These are phyloP conservation scores for Kodamaea leandrae DNA, from an alignment of 805 yeast genomes.

Conservation along the genomic window DNA sequence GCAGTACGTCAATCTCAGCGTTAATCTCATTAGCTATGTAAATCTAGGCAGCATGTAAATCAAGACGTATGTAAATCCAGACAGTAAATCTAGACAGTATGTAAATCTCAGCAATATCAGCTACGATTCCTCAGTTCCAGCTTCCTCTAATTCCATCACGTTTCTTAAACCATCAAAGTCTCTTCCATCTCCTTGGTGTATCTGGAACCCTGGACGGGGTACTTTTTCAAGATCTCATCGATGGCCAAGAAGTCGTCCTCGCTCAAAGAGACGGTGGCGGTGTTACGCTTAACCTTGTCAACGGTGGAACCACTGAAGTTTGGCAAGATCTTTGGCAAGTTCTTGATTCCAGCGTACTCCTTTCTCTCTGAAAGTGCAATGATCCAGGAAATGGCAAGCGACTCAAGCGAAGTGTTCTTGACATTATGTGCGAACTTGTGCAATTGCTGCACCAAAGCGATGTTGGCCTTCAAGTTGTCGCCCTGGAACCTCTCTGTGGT, in stretches of 20 bases:
- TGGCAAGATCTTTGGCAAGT: conserved; percentile 61
- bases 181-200: conserved; percentile 26
- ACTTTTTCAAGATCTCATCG: conserved; percentile 40
- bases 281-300: conserved; percentile 60
- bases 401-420: conserved; percentile 57
- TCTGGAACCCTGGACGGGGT: conserved; percentile 56
- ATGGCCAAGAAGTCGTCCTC: conserved; percentile 58
- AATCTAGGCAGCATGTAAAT: no score
- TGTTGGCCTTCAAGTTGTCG: conserved; percentile 56
- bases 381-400: conserved; percentile 39
- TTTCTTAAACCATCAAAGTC: conserved; percentile 2
- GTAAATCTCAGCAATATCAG: not conserved
- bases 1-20: no score
- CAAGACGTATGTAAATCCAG: not conserved
- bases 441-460: conserved; percentile 47
- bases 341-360: conserved; percentile 39
- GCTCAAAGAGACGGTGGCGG: conserved; percentile 42
- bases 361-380: conserved; percentile 66
- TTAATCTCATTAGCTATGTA: no score
- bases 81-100: not conserved
- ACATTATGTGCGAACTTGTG: conserved; percentile 47
- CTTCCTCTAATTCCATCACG: not conserved
- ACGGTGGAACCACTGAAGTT: conserved; percentile 74
- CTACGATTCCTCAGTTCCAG: not conserved
- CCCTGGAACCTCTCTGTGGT: conserved; percentile 55